A percentile compares a stretch with the other conserved stretches of the same genome.
phyloP scores from a whole-genome alignment of 148 eudicot species.

The Rhododendron vialii region DNA sequence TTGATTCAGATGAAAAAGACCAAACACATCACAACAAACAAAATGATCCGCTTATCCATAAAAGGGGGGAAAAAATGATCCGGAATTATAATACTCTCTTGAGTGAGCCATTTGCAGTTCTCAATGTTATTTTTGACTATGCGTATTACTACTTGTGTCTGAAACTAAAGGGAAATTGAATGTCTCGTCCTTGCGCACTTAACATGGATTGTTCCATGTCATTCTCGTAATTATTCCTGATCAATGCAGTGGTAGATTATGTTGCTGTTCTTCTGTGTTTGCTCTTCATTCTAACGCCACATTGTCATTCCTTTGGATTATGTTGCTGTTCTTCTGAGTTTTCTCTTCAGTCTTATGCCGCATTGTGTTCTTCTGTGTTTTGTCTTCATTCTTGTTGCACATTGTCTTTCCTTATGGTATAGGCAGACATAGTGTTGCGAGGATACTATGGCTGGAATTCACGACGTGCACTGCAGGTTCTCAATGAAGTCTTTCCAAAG shows the following conservation, averaged over 20 bases:
- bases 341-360: neutral
- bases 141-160: neutral
- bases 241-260: neutral
- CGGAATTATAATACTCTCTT: neutral
- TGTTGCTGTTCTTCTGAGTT: neutral
- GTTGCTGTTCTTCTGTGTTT: neutral
- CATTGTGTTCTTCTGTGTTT: neutral
- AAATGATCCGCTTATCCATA: too few relatives aligned
- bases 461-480: conserved; percentile 70
- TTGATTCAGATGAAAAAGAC: neutral
- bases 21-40: neutral
- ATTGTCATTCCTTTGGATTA: conserved; percentile 3
- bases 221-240: neutral
- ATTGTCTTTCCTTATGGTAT: conserved; percentile 12
- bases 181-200: neutral
- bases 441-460: conserved; percentile 96
- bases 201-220: neutral
- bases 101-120: neutral
- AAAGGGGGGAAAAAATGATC: neutral
- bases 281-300: neutral
- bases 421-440: conserved; percentile 84
- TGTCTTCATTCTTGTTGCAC: neutral
- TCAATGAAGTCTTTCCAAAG: conserved; percentile 84
- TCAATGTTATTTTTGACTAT: neutral
- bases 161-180: neutral